These are phyloP conservation scores for Kentomonas sorsogonicus DNA, from an alignment of 208 protist genomes.

Conservation along the genomic window DNA sequence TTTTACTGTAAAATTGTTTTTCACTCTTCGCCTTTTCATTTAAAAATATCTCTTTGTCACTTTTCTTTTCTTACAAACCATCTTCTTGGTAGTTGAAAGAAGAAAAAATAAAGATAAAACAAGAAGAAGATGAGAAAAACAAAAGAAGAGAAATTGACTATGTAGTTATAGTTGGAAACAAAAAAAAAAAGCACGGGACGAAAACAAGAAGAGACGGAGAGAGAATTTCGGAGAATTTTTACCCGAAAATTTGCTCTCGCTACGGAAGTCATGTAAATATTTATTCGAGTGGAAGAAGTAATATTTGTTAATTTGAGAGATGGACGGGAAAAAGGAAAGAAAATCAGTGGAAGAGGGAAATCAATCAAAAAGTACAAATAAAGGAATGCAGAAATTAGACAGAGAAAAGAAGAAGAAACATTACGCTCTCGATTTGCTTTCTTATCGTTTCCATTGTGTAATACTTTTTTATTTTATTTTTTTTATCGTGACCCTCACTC, in stretches of 20 bases:
- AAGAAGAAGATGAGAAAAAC: not conserved
- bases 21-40: not conserved
- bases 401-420: no score
- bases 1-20: not conserved
- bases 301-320: not conserved
- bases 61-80: no score
- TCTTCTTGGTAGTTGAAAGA: not conserved
- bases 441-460: no score
- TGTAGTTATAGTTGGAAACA: not conserved
- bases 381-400: no score
- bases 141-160: not conserved
- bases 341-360: not conserved
- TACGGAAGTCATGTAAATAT: not conserved
- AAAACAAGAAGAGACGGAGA: not conserved
- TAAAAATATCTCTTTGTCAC: no score
- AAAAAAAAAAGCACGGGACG: not conserved
- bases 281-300: conserved; percentile 1
- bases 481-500: no score
- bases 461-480: no score
- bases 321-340: not conserved
- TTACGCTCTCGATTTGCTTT: no score
- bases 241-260: not conserved
- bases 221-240: not conserved
- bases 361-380: no score
- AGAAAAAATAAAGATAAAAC: not conserved